A percentile compares a stretch with the other conserved stretches of the same genome.
These are phyloP conservation scores for Ilex aquifolium DNA, from an alignment of 257 asterid species.

Conservation along the genomic window DNA sequence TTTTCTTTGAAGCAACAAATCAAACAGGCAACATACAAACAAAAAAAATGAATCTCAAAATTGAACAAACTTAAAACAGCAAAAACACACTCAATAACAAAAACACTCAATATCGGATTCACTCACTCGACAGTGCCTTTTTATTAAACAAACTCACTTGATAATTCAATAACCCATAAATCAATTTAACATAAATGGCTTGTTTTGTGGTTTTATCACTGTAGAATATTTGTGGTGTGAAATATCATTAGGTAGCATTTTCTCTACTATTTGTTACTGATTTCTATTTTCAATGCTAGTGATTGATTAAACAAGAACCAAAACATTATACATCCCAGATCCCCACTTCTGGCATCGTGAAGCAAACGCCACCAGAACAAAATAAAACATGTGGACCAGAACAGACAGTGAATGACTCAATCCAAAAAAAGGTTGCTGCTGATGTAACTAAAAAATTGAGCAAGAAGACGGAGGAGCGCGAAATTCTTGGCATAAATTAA, in stretches of 20 bases:
- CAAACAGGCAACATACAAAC: no score
- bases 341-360: slow-evolving; percentile 21
- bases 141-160: no score
- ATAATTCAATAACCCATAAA: no score
- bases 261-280: slow-evolving; percentile 1
- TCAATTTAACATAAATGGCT: no score
- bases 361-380: slow-evolving; percentile 21
- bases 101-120: no score
- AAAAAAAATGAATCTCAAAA: no score
- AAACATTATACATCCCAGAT: slow-evolving; percentile 10
- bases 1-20: no score
- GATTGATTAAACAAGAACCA: slow-evolving; percentile 48
- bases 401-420: slow-evolving; percentile 21
- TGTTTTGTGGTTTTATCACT: neutral
- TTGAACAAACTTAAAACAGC: no score
- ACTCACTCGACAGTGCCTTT: no score
- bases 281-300: slow-evolving; percentile 40
- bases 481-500: no score
- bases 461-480: slow-evolving; percentile 27
- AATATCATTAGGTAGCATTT: slow-evolving; percentile 4
- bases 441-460: slow-evolving; percentile 34
- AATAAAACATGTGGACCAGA: slow-evolving; percentile 23
- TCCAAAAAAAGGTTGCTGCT: slow-evolving; percentile 20
- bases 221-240: neutral
- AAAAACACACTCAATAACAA: no score